Evolutionary conservation across 2,329 filamentous ascomycete species (phyloP).

Genomic region (Westerdykella sp.): DNA sequence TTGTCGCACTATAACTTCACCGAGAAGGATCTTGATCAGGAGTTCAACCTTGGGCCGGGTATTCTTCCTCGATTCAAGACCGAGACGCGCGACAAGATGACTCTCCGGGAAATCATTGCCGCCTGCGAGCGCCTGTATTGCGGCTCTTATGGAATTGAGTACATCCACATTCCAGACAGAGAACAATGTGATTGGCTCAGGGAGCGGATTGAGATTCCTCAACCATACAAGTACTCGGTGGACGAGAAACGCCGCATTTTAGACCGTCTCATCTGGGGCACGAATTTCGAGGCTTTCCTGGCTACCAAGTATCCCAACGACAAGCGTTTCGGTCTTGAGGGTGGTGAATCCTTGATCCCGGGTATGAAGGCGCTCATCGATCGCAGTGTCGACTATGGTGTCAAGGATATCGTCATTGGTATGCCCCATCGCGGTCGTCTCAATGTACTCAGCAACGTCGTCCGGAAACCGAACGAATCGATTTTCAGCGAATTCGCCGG

Average conservation of each 20-base stretch:
- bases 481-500: slow-evolving; percentile 99
- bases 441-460: slow-evolving; percentile 96
- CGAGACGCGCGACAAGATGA: slow-evolving; percentile 90
- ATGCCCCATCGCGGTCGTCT: slow-evolving; percentile 99
- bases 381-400: slow-evolving; percentile 93
- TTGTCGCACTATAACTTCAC: slow-evolving; percentile 93
- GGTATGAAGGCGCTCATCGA: slow-evolving; percentile 99
- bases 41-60: slow-evolving; percentile 87
- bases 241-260: slow-evolving; percentile 98
- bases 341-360: slow-evolving; percentile 91
- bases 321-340: slow-evolving; percentile 97
- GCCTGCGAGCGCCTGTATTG: slow-evolving; percentile 95
- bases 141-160: slow-evolving; percentile 94
- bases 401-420: slow-evolving; percentile 98
- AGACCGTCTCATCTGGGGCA: slow-evolving; percentile 97
- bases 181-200: slow-evolving; percentile 98
- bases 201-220: slow-evolving; percentile 87
- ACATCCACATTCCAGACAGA: slow-evolving; percentile 96
- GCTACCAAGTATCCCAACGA: slow-evolving; percentile 99
- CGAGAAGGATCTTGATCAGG: slow-evolving; percentile 85
- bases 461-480: slow-evolving; percentile 97
- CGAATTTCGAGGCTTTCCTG: slow-evolving; percentile 92
- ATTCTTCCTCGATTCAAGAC: slow-evolving; percentile 92
- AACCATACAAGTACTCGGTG: slow-evolving; percentile 93
- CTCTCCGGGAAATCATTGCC: slow-evolving; percentile 83